Evolutionary conservation across 106 monocot genomes (phyloP).

Genomic region (Allium fistulosum): DNA sequence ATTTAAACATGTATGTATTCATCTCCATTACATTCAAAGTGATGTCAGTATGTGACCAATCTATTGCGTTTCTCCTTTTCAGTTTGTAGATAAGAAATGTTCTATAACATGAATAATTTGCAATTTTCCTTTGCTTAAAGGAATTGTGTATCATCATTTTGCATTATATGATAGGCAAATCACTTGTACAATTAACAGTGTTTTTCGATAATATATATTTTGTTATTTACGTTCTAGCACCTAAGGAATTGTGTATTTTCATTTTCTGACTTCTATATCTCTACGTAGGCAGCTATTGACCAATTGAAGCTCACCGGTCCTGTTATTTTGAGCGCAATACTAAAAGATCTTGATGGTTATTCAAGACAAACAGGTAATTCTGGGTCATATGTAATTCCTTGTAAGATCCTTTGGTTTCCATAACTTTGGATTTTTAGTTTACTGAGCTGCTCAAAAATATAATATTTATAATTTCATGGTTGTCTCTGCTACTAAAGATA

Average conservation of each 20-base stretch:
- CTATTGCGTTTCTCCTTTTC: too few species aligned
- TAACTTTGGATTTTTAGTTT: too few species aligned
- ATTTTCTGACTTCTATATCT: neutral
- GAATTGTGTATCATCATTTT: too few species aligned
- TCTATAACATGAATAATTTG: too few species aligned
- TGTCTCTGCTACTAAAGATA: slow-evolving; percentile 41
- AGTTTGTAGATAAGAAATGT: too few species aligned
- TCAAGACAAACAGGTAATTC: slow-evolving; percentile 51
- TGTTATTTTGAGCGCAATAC: slow-evolving; percentile 81
- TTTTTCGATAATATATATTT: too few species aligned
- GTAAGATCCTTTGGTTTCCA: neutral
- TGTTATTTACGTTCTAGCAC: too few species aligned
- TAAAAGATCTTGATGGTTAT: slow-evolving; percentile 67
- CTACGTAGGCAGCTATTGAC: slow-evolving; percentile 56
- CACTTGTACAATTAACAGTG: too few species aligned
- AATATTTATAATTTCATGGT: slow-evolving; percentile 3
- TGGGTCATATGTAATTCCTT: neutral
- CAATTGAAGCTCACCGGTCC: slow-evolving; percentile 94
- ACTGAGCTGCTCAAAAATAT: neutral
- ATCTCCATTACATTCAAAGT: too few species aligned
- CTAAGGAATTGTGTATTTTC: neutral
- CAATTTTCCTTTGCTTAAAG: too few species aligned
- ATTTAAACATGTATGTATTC: slow-evolving; percentile 85
- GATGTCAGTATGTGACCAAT: too few species aligned
- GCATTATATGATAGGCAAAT: too few species aligned